Conservation (phyloP, 345 rosid species). For the Microcos paniculata region DNA sequence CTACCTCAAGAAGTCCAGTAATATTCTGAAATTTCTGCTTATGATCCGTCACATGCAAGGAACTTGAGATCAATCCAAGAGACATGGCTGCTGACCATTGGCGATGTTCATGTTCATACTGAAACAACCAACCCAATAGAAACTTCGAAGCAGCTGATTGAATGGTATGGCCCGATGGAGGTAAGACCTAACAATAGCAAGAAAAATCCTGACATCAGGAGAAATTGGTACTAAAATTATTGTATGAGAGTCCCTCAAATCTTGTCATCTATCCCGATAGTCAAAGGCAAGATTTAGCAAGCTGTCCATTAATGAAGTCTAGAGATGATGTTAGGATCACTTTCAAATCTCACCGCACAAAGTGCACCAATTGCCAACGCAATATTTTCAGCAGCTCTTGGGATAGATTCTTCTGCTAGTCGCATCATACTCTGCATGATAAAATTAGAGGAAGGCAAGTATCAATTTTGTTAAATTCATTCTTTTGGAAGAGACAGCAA, state of each 20-base stretch:
- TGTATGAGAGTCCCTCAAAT: background rate
- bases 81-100: slow-evolving; percentile 96
- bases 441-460: slow-evolving; percentile 5
- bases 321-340: slow-evolving; percentile 4
- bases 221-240: background rate
- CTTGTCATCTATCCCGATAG: background rate
- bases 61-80: slow-evolving; percentile 79
- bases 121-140: slow-evolving; percentile 73
- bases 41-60: slow-evolving; percentile 80
- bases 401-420: slow-evolving; percentile 73
- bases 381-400: slow-evolving; percentile 86
- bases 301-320: background rate
- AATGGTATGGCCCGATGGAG: slow-evolving; percentile 72
- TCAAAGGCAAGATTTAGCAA: background rate
- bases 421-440: slow-evolving; percentile 53
- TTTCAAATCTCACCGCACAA: slow-evolving; percentile 52
- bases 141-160: slow-evolving; percentile 81
- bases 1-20: slow-evolving; percentile 78
- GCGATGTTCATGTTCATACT: slow-evolving; percentile 85
- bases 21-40: slow-evolving; percentile 73
- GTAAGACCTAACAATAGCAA: slow-evolving; percentile 62
- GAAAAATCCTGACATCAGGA: slow-evolving; percentile 5
- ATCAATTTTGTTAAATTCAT: background rate
- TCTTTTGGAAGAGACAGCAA: background rate
- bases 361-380: slow-evolving; percentile 84